Evolutionary conservation across 257 asterid genomes (phyloP).

Genomic region (Paulownia fortunei): DNA sequence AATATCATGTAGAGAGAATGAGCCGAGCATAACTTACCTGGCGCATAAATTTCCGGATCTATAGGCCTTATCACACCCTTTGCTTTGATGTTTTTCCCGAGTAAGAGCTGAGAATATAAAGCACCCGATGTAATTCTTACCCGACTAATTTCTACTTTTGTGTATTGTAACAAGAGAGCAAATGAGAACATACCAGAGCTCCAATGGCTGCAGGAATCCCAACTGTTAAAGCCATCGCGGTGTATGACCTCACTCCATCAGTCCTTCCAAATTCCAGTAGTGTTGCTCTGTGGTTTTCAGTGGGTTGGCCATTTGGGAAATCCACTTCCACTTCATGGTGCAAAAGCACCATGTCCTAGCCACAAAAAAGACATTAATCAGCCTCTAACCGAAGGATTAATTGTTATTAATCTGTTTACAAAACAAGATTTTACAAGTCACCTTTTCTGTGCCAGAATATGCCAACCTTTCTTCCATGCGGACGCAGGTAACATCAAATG

Average conservation of each 20-base stretch:
- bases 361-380: constrained; percentile 6
- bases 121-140: neutral
- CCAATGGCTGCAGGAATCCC: constrained; percentile 97
- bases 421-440: constrained; percentile 17
- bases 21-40: constrained; percentile 54
- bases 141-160: neutral
- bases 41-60: constrained; percentile 76
- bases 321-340: constrained; percentile 92
- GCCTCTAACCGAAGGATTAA: neutral
- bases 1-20: neutral
- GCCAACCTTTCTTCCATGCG: constrained; percentile 85
- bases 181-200: constrained; percentile 71
- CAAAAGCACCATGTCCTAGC: constrained; percentile 89
- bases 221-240: constrained; percentile 93
- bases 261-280: constrained; percentile 78
- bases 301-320: constrained; percentile 60
- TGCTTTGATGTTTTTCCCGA: constrained; percentile 59
- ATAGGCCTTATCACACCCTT: constrained; percentile 82
- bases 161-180: neutral
- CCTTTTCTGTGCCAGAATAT: constrained; percentile 75
- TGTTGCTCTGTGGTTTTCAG: constrained; percentile 73
- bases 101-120: constrained; percentile 62
- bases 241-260: constrained; percentile 52
- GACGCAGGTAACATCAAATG: constrained; percentile 76
- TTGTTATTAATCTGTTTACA: neutral